A percentile compares a stretch with the other conserved stretches of the same genome.
Conservation (phyloP, 176 grass and related monocot genomes). For the Juncus effusus region DNA sequence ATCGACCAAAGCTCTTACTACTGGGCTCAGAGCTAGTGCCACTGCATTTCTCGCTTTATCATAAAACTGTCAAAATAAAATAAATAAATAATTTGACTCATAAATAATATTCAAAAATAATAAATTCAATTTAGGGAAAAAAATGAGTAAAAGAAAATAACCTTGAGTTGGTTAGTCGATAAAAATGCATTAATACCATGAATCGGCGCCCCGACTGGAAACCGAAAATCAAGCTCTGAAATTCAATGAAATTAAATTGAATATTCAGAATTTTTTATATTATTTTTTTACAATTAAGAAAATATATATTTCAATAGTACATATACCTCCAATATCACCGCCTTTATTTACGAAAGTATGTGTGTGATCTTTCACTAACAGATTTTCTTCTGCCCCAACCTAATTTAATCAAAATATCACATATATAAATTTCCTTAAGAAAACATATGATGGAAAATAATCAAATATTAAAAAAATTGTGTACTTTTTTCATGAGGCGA, state of each 20-base stretch:
- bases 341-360: conserved; percentile 98
- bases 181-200: conserved; percentile 96
- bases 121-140: not conserved
- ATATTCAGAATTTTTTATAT: not conserved
- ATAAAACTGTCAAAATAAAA: conserved; percentile 52
- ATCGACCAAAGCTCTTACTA: conserved; percentile 92
- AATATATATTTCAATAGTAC: not conserved
- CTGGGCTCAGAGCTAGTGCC: conserved; percentile 95
- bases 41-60: conserved; percentile 98
- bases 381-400: conserved; percentile 88
- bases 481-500: conserved; percentile 95
- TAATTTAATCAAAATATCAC: conserved; percentile 24
- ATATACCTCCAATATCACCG: conserved; percentile 73
- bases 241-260: conserved; percentile 20
- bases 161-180: conserved; percentile 89
- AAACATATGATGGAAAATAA: conserved; percentile 3
- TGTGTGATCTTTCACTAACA: conserved; percentile 93
- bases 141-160: conserved; percentile 32
- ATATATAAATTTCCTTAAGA: conserved; percentile 11
- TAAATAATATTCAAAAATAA: not conserved
- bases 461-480: conserved; percentile 17
- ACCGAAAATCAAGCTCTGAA: conserved; percentile 98
- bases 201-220: conserved; percentile 82
- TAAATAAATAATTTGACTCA: not conserved
- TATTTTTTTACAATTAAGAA: no score